Base-by-base conservation (phyloP, 176 grass and related monocot species). In the Phoenix roebelenii region DNA sequence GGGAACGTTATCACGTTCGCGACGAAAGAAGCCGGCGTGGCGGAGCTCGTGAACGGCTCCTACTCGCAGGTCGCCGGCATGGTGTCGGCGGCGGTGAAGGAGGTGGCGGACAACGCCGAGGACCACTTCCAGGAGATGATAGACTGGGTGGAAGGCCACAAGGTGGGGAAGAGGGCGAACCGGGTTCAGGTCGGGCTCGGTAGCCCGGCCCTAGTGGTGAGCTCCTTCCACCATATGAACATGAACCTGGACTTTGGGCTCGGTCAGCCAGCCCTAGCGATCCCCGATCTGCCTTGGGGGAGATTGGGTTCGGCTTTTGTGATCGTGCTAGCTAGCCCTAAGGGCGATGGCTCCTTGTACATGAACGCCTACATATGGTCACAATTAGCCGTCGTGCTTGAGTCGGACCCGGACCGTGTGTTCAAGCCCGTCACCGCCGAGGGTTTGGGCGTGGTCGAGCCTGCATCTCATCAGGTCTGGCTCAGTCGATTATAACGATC, bases 61-160 rank as follows among this genome's bases (percentile, higher is more conserved):
- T 65, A 84, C 17, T 51, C 61, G 15, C 71, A 79, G 15, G 74
- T 80, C 17, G 84, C 80, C 18, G 24, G 63, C 25, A 26, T 60
- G 68, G 80, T 55, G 16, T 54, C 59, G 17, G 67, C 61, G 17
- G 71, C 84, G 3, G 74, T 94, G 64, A 23, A 50, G 17, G 64
- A 76, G 50, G 84, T 71, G 66, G 63, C 83, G 61, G 44, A 58
- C 23, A 14, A 14, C 7, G 35, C 35, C 2, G 52, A 75, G 62
- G 84, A 85, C 61, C 76, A 74, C 59, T 85, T 70, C 49, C 60
- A 88, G 74, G 76, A 88, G 63, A 77, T 94, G 59, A 71, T 94
- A 66, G 84, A 94, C 56, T 94, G 89, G 89, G 85, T 94, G 80
- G 89, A 94, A 23, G 63, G 0, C 24, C 80, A 52, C 51, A 88